These are phyloP conservation scores for Pseudogymnoascus verrucosus DNA, from an alignment of 2,329 filamentous ascomycete genomes.

Conservation along the genomic window DNA sequence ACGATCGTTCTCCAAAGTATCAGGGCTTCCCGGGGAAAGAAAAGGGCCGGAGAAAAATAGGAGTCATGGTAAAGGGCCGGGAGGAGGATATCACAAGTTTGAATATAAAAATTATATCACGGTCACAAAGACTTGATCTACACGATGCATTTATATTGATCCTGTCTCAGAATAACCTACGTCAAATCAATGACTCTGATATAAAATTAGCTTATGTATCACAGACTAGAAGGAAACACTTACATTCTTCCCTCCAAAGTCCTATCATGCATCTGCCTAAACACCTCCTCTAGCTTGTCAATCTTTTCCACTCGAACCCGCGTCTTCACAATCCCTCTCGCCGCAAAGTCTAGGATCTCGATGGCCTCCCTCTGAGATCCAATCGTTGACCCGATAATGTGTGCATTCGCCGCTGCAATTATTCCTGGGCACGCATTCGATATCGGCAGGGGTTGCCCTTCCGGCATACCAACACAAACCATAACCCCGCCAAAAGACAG, in stretches of 20 bases:
- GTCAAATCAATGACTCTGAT: not conserved
- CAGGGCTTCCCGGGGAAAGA: not conserved
- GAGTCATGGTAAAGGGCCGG: not conserved
- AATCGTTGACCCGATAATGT: slow-evolving; percentile 41
- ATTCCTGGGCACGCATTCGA: slow-evolving; percentile 34
- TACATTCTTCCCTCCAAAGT: not conserved
- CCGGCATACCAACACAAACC: slow-evolving; percentile 44
- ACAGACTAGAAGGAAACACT: not conserved
- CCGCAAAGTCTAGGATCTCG: slow-evolving; percentile 40
- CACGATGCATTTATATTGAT: not conserved
- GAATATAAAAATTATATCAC: not conserved
- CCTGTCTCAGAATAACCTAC: not conserved
- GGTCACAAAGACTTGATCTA: not conserved
- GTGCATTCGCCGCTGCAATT: slow-evolving; percentile 35
- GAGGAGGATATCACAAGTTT: not conserved
- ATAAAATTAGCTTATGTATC: not conserved
- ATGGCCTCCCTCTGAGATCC: slow-evolving; percentile 43
- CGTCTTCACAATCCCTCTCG: slow-evolving; percentile 39
- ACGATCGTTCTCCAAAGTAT: not conserved
- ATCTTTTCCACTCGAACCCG: slow-evolving; percentile 38
- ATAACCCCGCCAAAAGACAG: slow-evolving; percentile 41
- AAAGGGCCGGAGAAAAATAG: not conserved
- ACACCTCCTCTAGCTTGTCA: slow-evolving; percentile 38
- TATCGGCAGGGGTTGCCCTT: slow-evolving; percentile 34
- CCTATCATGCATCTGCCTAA: slow-evolving; percentile 32